Conservation (phyloP, 768 basidiomycete species). For the Boletus pseudopeckii region DNA sequence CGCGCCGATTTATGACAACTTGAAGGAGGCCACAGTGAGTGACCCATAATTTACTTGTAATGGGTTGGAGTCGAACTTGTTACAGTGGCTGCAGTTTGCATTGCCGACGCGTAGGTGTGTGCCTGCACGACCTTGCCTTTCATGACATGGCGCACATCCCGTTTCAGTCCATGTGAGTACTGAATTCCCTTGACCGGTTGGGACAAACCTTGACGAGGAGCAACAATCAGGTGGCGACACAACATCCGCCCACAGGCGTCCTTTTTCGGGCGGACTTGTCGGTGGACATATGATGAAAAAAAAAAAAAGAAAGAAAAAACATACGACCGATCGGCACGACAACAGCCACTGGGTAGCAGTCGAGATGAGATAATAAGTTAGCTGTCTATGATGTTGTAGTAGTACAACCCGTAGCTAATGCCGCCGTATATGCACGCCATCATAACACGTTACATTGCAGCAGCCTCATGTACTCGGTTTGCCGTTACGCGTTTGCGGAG, state of each 20-base stretch:
- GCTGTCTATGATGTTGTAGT: constrained; percentile 1
- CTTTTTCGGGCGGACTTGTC: not conserved
- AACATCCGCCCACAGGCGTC: not conserved
- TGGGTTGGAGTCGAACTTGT: not conserved
- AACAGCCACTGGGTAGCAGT: constrained; percentile 1
- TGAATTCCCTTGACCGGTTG: too few relatives aligned
- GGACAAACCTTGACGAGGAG: too few relatives aligned
- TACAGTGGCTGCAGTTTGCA: not conserved
- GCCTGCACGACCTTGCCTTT: not conserved
- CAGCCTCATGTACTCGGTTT: constrained; percentile 24
- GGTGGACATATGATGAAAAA: constrained; percentile 3
- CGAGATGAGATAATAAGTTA: constrained; percentile 16
- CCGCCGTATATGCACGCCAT: constrained; percentile 12
- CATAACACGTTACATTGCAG: constrained; percentile 16
- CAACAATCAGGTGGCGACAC: not conserved
- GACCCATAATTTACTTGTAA: too few relatives aligned
- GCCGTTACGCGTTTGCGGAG: constrained; percentile 21
- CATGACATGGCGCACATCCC: not conserved
- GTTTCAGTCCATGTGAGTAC: too few relatives aligned
- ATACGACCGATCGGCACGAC: constrained; percentile 1
- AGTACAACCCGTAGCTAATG: constrained; percentile 8
- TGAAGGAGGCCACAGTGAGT: too few relatives aligned
- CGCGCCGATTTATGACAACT: too few relatives aligned
- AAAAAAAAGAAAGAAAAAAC: constrained; percentile 3
- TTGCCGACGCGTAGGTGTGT: not conserved